Evolutionary conservation across 2,329 filamentous ascomycete species (phyloP).

Genomic region (Aspergillus ibericus): DNA sequence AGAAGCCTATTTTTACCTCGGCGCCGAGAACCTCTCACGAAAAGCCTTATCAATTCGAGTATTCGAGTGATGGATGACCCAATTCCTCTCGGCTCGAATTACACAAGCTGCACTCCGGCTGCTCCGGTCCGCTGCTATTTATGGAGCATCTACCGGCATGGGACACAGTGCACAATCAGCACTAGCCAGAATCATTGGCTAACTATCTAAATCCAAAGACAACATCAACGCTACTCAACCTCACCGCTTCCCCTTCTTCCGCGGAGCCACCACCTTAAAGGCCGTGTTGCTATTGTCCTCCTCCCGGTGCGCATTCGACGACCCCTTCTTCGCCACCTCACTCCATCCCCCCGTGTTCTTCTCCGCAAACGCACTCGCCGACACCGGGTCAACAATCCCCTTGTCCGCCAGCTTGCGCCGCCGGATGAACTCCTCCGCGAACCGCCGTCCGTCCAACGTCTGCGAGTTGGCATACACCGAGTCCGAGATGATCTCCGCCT

Average conservation of each 20-base stretch:
- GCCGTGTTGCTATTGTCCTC: slow-evolving; percentile 53
- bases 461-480: slow-evolving; percentile 82
- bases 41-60: no score
- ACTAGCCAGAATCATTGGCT: not conserved
- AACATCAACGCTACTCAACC: no score
- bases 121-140: no score
- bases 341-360: slow-evolving; percentile 75
- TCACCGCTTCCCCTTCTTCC: slow-evolving; percentile 85
- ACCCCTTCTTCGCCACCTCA: slow-evolving; percentile 94
- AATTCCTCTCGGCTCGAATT: no score
- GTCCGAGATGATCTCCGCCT: slow-evolving; percentile 81
- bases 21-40: no score
- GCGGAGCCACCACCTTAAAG: slow-evolving; percentile 87
- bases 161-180: not conserved
- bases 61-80: no score
- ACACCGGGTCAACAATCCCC: slow-evolving; percentile 71
- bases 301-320: slow-evolving; percentile 49
- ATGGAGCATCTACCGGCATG: no score
- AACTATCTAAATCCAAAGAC: not conserved
- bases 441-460: slow-evolving; percentile 89
- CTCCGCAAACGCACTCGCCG: slow-evolving; percentile 53
- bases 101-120: no score
- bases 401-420: slow-evolving; percentile 92
- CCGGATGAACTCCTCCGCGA: slow-evolving; percentile 90
- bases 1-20: no score